phyloP scores from a whole-genome alignment of 306 rosid species.

The Glycine soja region DNA sequence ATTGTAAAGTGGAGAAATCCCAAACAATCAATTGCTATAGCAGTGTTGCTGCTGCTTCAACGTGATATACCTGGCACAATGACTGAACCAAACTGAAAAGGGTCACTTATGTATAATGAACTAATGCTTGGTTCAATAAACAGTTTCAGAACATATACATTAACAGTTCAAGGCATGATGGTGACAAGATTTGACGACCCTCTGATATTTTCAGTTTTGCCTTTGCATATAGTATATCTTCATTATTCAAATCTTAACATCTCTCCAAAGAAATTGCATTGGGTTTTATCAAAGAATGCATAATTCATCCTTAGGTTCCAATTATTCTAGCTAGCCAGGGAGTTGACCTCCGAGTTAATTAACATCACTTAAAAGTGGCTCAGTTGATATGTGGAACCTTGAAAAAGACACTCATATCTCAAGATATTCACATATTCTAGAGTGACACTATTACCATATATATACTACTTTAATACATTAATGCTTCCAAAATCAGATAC shows the following conservation, averaged over 20 bases:
- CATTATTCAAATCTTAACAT: background rate
- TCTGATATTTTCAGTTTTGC: constrained; percentile 9
- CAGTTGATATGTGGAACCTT: constrained; percentile 24
- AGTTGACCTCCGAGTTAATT: constrained; percentile 10
- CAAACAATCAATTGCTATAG: constrained; percentile 34
- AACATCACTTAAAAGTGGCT: background rate
- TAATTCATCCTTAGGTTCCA: constrained; percentile 1
- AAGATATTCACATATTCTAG: background rate
- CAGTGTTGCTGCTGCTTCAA: constrained; percentile 42
- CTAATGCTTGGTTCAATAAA: constrained; percentile 38
- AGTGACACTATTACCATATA: background rate
- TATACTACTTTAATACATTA: constrained; percentile 13
- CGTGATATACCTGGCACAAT: constrained; percentile 46
- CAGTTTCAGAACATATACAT: constrained; percentile 30
- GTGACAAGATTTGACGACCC: constrained; percentile 32
- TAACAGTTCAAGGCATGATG: constrained; percentile 34
- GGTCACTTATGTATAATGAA: constrained; percentile 44
- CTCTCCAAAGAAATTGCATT: background rate
- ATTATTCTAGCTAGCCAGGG: constrained; percentile 34
- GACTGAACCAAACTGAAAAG: constrained; percentile 46
- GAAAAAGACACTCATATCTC: constrained; percentile 15
- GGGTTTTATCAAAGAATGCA: constrained; percentile 15
- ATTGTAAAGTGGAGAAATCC: background rate
- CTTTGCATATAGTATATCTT: background rate
- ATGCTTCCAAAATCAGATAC: constrained; percentile 46